Base-by-base conservation (phyloP, 192 early-diverging fungal species). In the Coemansia sp. region DNA sequence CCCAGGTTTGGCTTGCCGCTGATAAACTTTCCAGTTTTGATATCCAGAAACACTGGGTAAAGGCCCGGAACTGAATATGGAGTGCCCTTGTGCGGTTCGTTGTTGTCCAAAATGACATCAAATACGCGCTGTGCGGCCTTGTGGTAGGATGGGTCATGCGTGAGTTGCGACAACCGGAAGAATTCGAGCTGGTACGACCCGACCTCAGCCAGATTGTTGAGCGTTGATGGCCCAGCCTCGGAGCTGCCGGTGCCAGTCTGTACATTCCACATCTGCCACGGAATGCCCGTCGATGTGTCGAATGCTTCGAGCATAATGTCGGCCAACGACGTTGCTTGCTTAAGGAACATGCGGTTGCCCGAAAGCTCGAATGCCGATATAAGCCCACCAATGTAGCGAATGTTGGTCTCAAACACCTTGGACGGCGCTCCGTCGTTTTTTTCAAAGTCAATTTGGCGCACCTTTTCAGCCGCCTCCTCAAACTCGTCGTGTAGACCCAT, bases 401-500 rank as follows among this genome's bases (percentile, higher is more conserved):
- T 94, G 9, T 90, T 94, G 3, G 89, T 90, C 75, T 97, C 94
- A 74, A 95, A 94, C 24, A 93, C 71, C 67, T 88, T 88, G 23
- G 90, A 88, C 1, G 78, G 68, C 56, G 86, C 78, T n/a, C 84
- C 87, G 50, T 93, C 91, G 45, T 85, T 76, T 41, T 75, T 69
- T 72, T 88, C 81, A 81, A 95, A 94, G 45, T 85, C 78, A 24
- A 96, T 69, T 2, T 32, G 75, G 6, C 59, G 68, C 20, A 98
- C 87, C 90, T 90, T 94, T 11, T 81, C 77, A 2, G 83, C 71
- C 2, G 88, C 91, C 47, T 90, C 83, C 37, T 85, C 55, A 69
- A 91, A 96, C 64, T 96, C 92, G n/a, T 90, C 84, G 3, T 78
- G 73, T 22, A 93, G 83, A 2, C 86, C 89, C 90, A 96, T 93